Base-by-base conservation (phyloP, 495 filamentous ascomycete genomes). In the Friedmanniomyces simplex region DNA sequence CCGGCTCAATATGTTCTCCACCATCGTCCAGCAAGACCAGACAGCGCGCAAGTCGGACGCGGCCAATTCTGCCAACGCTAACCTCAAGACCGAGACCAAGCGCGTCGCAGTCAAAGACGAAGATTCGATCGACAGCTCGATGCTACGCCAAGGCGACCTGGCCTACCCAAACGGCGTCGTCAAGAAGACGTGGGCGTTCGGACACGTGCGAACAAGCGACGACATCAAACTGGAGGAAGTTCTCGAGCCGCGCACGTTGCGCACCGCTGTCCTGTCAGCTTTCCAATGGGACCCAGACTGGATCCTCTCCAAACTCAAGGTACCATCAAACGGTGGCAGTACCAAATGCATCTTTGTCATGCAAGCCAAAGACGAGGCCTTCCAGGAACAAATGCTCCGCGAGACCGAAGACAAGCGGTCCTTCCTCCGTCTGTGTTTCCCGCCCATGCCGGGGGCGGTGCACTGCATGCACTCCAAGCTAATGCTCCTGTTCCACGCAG, bases 211-310 rank as follows among this genome's bases (percentile, higher is more conserved):
- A 26, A 67, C 62, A 0, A 57, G 52, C 37, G 76, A 91, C 45
- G 89, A 95, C 54, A 89, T 97, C 64, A 94, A 83, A 62, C 82
- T 98, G 41, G 89, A 96, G 66, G 93, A 97, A 65, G 83, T 96
- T 1, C 69, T 98, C 0, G 85, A 94, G 66, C 80, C 78, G 41
- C 67, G 76, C 5, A 77, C 84, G 36, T 75, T 96, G 0, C 72
- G 84, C 20, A 73, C 88, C 21, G 93, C 89, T 0, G 79, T 97
- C 0, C 70, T 98, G 2, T 93, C 89, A 60, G 86, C 91, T 1
- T 98, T 85, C 58, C 79, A 91, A 63, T 90, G 88, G 84, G 87
- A 96, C 63, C 77, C 82, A 18, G 76, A 82, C 11, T 91, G 87
- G 87, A 56, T 89, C 3, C 74, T 82, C 12, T 66, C 65, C 0